phyloP scores from a whole-genome alignment of 495 filamentous ascomycete species.

The Massariosphaeria phaeospora region DNA sequence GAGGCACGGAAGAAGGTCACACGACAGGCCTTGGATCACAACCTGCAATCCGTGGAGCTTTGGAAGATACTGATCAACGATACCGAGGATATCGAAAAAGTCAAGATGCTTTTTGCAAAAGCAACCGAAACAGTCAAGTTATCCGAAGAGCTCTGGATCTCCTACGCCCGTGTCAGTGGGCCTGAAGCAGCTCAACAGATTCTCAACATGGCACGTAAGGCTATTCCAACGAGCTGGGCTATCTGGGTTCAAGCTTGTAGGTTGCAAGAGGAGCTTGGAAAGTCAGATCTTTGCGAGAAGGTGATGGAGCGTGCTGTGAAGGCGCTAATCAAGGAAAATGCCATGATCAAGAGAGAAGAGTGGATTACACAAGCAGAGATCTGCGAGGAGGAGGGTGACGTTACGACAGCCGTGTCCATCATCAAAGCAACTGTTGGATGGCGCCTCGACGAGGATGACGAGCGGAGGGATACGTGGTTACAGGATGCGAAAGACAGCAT shows the following conservation, averaged over 20 bases:
- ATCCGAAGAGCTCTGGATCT: conserved; percentile 91
- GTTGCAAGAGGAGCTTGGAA: conserved; percentile 85
- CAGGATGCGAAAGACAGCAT: conserved; percentile 82
- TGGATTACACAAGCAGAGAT: conserved; percentile 95
- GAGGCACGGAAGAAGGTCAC: conserved; percentile 85
- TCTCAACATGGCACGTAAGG: conserved; percentile 90
- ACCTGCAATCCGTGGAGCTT: conserved; percentile 83
- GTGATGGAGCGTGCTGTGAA: conserved; percentile 93
- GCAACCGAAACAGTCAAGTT: conserved; percentile 90
- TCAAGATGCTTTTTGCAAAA: conserved; percentile 79
- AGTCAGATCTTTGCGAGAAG: conserved; percentile 60
- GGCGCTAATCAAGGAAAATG: conserved; percentile 82
- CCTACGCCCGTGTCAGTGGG: conserved; percentile 80
- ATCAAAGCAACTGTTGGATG: conserved; percentile 90
- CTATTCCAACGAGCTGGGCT: conserved; percentile 83
- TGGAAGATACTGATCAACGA: conserved; percentile 98
- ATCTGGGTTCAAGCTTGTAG: conserved; percentile 94
- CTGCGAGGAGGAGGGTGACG: conserved; percentile 86
- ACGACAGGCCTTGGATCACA: conserved; percentile 78
- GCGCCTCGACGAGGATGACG: conserved; percentile 92
- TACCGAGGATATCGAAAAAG: conserved; percentile 83
- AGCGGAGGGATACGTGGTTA: conserved; percentile 91
- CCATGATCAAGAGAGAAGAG: conserved; percentile 94
- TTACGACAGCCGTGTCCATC: conserved; percentile 80
- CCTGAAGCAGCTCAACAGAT: conserved; percentile 89